phyloP scores from a whole-genome alignment of 2,329 filamentous ascomycete genomes.

The Kalmusia sp. region DNA sequence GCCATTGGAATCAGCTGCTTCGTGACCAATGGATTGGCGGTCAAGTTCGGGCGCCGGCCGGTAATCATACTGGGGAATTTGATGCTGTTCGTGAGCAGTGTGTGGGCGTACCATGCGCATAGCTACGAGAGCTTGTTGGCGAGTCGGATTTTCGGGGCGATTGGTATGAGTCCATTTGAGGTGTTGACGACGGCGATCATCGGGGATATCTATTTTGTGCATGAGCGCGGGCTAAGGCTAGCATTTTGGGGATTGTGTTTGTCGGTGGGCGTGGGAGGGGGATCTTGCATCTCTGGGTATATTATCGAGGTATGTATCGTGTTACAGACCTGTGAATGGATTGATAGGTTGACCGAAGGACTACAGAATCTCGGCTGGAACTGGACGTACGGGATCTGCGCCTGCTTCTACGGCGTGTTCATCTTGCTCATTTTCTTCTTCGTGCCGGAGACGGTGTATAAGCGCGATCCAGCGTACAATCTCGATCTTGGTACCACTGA shows the following conservation, averaged over 20 bases:
- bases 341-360: neutral
- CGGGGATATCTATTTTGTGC: conserved; percentile 88
- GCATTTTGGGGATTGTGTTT: conserved; percentile 54
- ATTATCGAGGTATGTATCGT: conserved; percentile 57
- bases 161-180: conserved; percentile 32
- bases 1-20: conserved; percentile 29
- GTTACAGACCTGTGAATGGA: conserved; percentile 54
- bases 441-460: conserved; percentile 83
- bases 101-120: conserved; percentile 28
- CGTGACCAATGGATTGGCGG: conserved; percentile 24
- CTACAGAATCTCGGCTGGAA: conserved; percentile 67
- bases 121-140: conserved; percentile 24
- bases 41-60: conserved; percentile 26
- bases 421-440: conserved; percentile 83
- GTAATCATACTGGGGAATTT: conserved; percentile 29
- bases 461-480: conserved; percentile 70
- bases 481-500: conserved; percentile 62
- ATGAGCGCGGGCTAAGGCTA: conserved; percentile 83
- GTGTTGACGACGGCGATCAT: conserved; percentile 65
- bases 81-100: conserved; percentile 23
- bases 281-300: conserved; percentile 25
- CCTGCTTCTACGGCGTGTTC: conserved; percentile 75
- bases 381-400: conserved; percentile 64
- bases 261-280: conserved; percentile 24
- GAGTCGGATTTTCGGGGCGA: conserved; percentile 26